A percentile compares a stretch with the other conserved stretches of the same genome.
Evolutionary conservation across 257 asterid species (phyloP).

Genomic region (Plantago major): DNA sequence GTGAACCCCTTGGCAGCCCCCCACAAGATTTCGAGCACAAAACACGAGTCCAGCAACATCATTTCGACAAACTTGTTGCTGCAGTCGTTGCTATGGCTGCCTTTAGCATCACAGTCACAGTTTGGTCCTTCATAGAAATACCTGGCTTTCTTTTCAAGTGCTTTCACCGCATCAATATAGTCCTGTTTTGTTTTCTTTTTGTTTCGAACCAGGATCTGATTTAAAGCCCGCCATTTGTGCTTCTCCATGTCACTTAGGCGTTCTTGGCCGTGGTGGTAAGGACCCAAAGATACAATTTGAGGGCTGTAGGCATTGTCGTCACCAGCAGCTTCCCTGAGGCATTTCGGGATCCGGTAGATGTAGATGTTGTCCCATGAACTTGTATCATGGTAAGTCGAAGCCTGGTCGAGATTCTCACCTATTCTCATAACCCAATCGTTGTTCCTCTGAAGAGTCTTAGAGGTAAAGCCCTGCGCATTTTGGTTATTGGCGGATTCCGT

Average conservation of each 20-base stretch:
- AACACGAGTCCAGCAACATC: slow-evolving; percentile 77
- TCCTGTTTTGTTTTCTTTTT: slow-evolving; percentile 35
- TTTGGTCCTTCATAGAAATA: slow-evolving; percentile 67
- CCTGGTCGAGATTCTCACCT: slow-evolving; percentile 58
- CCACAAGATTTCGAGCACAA: slow-evolving; percentile 64
- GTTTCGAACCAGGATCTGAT: slow-evolving; percentile 51
- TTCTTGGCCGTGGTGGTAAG: slow-evolving; percentile 62
- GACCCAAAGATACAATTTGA: slow-evolving; percentile 71
- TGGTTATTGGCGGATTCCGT: no score
- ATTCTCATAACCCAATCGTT: no score
- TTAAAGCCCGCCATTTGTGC: slow-evolving; percentile 78
- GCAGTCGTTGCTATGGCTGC: not conserved
- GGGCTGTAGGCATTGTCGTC: slow-evolving; percentile 79
- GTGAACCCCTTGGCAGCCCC: slow-evolving; percentile 69
- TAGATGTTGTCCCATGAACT: slow-evolving; percentile 61
- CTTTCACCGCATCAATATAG: slow-evolving; percentile 48
- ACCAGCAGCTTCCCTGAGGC: slow-evolving; percentile 39
- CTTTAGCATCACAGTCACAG: slow-evolving; percentile 17
- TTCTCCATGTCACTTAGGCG: slow-evolving; percentile 65
- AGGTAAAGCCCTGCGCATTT: no score
- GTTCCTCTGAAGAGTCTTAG: no score
- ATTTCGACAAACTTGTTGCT: slow-evolving; percentile 73
- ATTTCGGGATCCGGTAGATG: slow-evolving; percentile 64
- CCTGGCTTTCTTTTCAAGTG: slow-evolving; percentile 55
- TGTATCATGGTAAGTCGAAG: slow-evolving; percentile 51